phyloP scores from a whole-genome alignment of 805 yeast genomes.

The Metschnikowia sp. region DNA sequence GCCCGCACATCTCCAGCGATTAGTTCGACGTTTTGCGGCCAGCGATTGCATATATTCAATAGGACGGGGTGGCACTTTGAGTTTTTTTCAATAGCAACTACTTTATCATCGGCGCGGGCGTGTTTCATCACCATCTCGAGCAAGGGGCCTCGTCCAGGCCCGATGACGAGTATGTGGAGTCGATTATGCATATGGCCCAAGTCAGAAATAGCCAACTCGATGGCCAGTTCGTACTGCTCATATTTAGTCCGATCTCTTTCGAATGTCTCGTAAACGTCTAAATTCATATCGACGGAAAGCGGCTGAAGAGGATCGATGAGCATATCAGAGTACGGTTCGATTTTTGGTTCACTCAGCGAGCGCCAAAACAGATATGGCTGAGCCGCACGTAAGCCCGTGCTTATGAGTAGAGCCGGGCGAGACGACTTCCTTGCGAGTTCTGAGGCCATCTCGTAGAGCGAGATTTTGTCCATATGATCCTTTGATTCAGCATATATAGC shows the following conservation, averaged over 20 bases:
- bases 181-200: background rate
- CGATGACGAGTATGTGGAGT: constrained; percentile 55
- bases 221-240: constrained; percentile 62
- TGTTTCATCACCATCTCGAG: constrained; percentile 41
- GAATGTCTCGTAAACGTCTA: constrained; percentile 62
- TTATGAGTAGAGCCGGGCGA: constrained; percentile 2
- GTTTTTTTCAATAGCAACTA: constrained; percentile 71
- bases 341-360: background rate
- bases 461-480: background rate
- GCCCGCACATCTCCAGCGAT: constrained; percentile 57
- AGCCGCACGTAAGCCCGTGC: background rate
- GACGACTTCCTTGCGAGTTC: background rate
- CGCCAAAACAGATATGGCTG: constrained; percentile 3
- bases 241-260: constrained; percentile 73
- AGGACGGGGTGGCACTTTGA: constrained; percentile 54
- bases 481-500: constrained; percentile 2
- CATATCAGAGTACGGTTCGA: constrained; percentile 6
- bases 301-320: constrained; percentile 69
- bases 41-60: constrained; percentile 42
- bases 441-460: background rate
- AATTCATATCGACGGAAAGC: constrained; percentile 50
- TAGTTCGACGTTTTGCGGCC: constrained; percentile 40
- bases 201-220: constrained; percentile 48
- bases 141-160: constrained; percentile 88
- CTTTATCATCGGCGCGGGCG: constrained; percentile 10